Conservation (phyloP, 148 eudicot genomes). For the Rhododendron mucronatum region DNA sequence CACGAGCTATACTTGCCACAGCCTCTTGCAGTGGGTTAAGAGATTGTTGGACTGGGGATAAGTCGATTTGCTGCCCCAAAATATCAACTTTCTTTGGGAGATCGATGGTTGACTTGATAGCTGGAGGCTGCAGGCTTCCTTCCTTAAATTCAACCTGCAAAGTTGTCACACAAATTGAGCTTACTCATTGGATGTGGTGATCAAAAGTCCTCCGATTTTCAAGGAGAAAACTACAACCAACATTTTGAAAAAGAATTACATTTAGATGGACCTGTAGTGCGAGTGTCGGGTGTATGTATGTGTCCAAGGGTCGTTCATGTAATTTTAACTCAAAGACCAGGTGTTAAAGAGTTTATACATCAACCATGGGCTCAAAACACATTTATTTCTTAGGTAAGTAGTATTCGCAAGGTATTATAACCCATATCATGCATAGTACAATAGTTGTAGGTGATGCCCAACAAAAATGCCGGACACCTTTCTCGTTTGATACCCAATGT, state of each 20-base stretch:
- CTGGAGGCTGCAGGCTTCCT: slow-evolving; percentile 82
- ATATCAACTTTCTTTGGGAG: slow-evolving; percentile 69
- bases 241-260: background rate
- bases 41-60: slow-evolving; percentile 72
- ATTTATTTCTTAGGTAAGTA: background rate
- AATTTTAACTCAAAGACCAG: background rate
- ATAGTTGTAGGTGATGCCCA: background rate
- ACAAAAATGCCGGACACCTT: background rate
- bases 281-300: background rate
- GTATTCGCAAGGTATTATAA: background rate
- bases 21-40: slow-evolving; percentile 74
- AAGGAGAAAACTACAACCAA: background rate
- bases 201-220: background rate
- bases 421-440: background rate
- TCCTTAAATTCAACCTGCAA: slow-evolving; percentile 85
- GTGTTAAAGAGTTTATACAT: background rate
- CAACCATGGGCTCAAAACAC: background rate
- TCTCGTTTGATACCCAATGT: background rate
- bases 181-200: background rate
- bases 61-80: slow-evolving; percentile 69
- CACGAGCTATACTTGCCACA: slow-evolving; percentile 47
- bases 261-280: background rate
- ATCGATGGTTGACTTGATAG: slow-evolving; percentile 68
- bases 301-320: background rate
- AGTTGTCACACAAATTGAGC: background rate